Evolutionary conservation across 2,329 filamentous ascomycete genomes (phyloP).

Genomic region (Cercospora canescens): DNA sequence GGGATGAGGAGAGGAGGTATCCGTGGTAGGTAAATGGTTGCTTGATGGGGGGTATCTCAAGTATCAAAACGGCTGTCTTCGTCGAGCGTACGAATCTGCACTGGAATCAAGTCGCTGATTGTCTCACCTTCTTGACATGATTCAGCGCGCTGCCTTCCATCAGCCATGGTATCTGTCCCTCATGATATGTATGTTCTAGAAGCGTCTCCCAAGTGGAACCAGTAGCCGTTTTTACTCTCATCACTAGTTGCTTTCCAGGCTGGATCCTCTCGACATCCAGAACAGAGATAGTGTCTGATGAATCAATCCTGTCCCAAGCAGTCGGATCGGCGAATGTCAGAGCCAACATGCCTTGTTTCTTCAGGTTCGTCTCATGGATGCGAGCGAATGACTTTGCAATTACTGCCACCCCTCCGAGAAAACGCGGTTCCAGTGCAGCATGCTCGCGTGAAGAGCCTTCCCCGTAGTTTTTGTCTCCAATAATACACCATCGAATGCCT

Average conservation of each 20-base stretch:
- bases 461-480: constrained; percentile 99
- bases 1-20: constrained; percentile 64
- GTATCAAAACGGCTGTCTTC: too few relatives aligned
- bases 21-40: constrained; percentile 50
- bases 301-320: constrained; percentile 95
- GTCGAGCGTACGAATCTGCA: too few relatives aligned
- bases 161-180: constrained; percentile 97
- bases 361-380: constrained; percentile 99
- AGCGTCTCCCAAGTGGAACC: constrained; percentile 71
- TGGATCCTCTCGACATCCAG: constrained; percentile 85
- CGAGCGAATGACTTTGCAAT: constrained; percentile 92
- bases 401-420: constrained; percentile 93
- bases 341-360: constrained; percentile 99
- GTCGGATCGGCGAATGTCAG: constrained; percentile 90
- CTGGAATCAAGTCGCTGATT: too few relatives aligned
- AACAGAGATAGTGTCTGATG: constrained; percentile 87
- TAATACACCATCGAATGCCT: constrained; percentile 90
- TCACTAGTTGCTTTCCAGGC: constrained; percentile 63
- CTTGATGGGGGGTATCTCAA: too few relatives aligned
- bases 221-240: constrained; percentile 46
- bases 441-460: constrained; percentile 97
- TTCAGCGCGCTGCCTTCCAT: constrained; percentile 95
- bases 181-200: constrained; percentile 95
- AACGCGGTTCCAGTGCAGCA: constrained; percentile 91
- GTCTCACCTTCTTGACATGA: not conserved